These are phyloP conservation scores for Oryza rufipogon DNA, from an alignment of 176 grass and related monocot genomes.

Conservation along the genomic window DNA sequence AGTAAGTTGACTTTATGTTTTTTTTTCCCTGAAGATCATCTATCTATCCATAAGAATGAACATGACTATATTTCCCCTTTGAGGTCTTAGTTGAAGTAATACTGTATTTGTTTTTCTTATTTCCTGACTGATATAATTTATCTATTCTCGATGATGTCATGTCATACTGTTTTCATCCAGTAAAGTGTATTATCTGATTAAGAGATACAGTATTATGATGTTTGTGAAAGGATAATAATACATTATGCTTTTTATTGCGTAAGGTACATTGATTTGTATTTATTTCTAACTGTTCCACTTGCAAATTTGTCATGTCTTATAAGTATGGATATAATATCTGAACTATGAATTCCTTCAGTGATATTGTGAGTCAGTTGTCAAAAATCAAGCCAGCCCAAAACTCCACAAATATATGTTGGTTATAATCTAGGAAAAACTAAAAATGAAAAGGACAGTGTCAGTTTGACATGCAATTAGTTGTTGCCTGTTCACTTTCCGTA, in stretches of 20 bases:
- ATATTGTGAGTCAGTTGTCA: constrained; percentile 12
- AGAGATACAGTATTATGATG: constrained; percentile 9
- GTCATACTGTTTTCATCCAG: too few species aligned
- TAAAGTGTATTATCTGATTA: constrained; percentile 23
- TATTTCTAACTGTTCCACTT: constrained; percentile 11
- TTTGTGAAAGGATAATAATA: constrained; percentile 15
- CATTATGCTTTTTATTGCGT: constrained; percentile 25
- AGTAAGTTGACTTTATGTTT: constrained; percentile 58
- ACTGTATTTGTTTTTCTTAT: background rate
- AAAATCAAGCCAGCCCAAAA: background rate
- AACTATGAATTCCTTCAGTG: constrained; percentile 27
- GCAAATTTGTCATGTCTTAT: constrained; percentile 5
- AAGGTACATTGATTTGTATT: constrained; percentile 5
- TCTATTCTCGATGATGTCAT: too few species aligned
- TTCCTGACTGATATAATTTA: too few species aligned
- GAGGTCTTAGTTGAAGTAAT: constrained; percentile 22
- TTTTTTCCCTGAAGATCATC: constrained; percentile 18
- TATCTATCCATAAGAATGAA: background rate
- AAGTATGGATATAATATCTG: constrained; percentile 20
- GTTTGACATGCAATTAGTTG: background rate
- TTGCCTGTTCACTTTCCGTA: background rate
- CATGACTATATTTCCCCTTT: background rate
- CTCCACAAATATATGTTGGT: background rate
- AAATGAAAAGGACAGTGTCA: background rate
- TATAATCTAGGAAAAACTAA: background rate